Base-by-base conservation (phyloP, 805 yeast genomes). In the Kuraishia capsulata region DNA sequence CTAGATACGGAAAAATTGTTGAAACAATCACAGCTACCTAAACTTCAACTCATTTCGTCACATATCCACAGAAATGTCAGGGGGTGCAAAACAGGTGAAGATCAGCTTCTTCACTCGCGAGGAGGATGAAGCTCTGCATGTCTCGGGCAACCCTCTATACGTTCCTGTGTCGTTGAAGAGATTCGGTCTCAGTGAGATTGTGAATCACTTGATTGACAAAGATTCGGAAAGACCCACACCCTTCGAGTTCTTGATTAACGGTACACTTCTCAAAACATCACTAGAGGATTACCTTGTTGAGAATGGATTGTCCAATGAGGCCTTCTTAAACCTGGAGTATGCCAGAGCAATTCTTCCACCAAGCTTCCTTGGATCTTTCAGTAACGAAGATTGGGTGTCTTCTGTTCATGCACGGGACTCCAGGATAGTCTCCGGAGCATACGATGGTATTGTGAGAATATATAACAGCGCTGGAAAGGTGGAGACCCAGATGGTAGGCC, bases 301-400 rank as follows among this genome's bases (percentile, higher is more conserved):
- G 37, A 73, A 85, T 45, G 97, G 89, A 5, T 65, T 89, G 30
- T 85, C 96, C 2, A 71, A 79, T 20, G 98, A 92, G 68, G 73
- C 84, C 1, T 75, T 80, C 39, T 57, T 92, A 44, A 77, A 77
- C 21, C 64, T 92, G 35, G 98, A 92, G 55, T 92, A 92, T 64
- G 86, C 96, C 10, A 73, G 95, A 48, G 88, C 96, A 1, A 81
- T 88, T 29, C 71, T 90, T 37, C 98, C 98, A 16, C 98, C 98
- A n/a, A 78, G 90, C 20, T 89, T 76, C 53, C 65, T 88, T 45
- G 87, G 94, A 3, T 80, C 95, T 33, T 92, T 81, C 61, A 76
- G 78, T 53, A 88, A 90, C 53, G 96, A 90, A 44, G 98, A 92
- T 61, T 92, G 98, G 98, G 76, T 92, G 19, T 85, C 96, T 18